Evolutionary conservation across 345 rosid genomes (phyloP), one percentile per base, ranked within the genome.

Genomic region (Adansonia digitata): DNA sequence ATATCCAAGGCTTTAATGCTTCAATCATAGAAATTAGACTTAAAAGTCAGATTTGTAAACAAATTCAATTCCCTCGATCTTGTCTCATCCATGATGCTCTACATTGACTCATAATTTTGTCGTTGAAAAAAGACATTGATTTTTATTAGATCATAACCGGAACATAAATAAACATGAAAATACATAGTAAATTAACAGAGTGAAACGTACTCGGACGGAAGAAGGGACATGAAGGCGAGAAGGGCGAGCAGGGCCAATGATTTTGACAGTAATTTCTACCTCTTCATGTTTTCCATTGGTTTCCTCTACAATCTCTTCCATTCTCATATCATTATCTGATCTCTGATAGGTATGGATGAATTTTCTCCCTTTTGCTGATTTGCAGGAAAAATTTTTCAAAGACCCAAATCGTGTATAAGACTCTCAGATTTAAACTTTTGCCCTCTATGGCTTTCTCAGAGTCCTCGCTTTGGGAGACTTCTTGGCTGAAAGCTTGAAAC

Each of bases 221-320:
- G 93, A 82, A 15, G 92, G 84, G 45, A 91, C 85, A 27, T 72
- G 81, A 48, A 89, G 80, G 79, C 86, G 90, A 77, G 88, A 85
- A 15, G 94, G 89, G 24, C 87, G 90, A 82, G 89, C 81, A 67
- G 97, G 94, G 79, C 98, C 98, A 31, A 93, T 84, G 53, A 91
- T 83, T 85, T 82, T 90, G 82, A 91, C 80, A 12, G 81, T 78
- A 76, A 93, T 86, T 81, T 86, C 91, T 13, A 85, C 86, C 49
- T 75, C 48, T 75, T 85, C 66, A 74, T 78, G 35, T 77, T 72
- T 57, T 22, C 65, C 49, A 62, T 43, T 72, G 78, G 12, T 78
- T 43, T 79, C 83, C 61, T 77, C 90, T 12, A 56, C 74, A 63
- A 76, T 84, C 57, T 78, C 87, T 37, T 67, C 71, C 78, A 77